These are phyloP conservation scores for Colletotrichum graminicola DNA, from an alignment of 2,329 filamentous ascomycete species.

Conservation along the genomic window DNA sequence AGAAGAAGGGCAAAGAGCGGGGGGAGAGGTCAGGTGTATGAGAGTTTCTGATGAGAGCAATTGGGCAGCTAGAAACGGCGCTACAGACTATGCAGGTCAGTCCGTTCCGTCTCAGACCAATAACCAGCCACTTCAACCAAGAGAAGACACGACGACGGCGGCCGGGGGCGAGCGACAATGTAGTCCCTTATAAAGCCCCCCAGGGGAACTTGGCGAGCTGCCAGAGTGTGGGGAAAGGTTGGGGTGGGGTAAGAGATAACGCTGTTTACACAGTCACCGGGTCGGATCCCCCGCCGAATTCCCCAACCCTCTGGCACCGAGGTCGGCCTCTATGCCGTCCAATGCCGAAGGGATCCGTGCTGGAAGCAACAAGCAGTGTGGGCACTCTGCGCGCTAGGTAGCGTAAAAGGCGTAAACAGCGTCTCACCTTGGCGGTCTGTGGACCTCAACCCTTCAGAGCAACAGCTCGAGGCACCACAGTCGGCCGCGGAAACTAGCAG, in stretches of 20 bases:
- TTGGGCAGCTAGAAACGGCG: slow-evolving; percentile 27
- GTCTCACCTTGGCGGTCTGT: slow-evolving; percentile 24
- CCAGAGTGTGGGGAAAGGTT: slow-evolving; percentile 40
- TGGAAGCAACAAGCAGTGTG: slow-evolving; percentile 10
- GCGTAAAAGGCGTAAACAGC: slow-evolving; percentile 39
- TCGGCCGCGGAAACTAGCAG: neutral
- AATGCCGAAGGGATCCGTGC: slow-evolving; percentile 40
- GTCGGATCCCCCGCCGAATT: slow-evolving; percentile 19
- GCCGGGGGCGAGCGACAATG: slow-evolving; percentile 37
- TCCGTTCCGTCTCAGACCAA: slow-evolving; percentile 27
- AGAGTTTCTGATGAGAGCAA: slow-evolving; percentile 23
- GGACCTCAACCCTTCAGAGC: slow-evolving; percentile 12
- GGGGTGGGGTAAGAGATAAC: slow-evolving; percentile 39
- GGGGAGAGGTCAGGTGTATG: slow-evolving; percentile 7
- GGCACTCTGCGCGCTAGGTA: neutral
- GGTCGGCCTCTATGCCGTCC: slow-evolving; percentile 41
- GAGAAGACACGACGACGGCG: slow-evolving; percentile 4
- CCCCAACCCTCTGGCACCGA: slow-evolving; percentile 32
- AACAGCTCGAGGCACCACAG: neutral
- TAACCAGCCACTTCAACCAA: slow-evolving; percentile 34
- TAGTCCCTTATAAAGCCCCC: slow-evolving; percentile 40
- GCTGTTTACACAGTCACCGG: slow-evolving; percentile 16
- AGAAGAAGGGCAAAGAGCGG: slow-evolving; percentile 5
- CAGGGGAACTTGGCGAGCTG: slow-evolving; percentile 30
- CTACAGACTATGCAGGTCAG: slow-evolving; percentile 16